phyloP scores from a whole-genome alignment of 2,329 filamentous ascomycete species.

The Xylariaceae sp. region DNA sequence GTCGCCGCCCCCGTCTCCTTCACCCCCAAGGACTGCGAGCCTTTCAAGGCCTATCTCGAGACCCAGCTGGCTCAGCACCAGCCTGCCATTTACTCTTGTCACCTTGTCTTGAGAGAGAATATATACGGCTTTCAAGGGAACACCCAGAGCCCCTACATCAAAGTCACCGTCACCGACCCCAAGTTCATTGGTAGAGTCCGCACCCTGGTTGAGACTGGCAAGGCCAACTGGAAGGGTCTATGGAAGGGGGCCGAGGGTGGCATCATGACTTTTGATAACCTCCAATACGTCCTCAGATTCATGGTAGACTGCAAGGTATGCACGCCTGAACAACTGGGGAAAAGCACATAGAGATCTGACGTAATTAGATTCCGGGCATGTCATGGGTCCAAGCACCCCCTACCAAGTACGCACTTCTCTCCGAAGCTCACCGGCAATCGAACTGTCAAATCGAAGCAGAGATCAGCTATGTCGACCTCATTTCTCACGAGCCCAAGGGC shows the following conservation, averaged over 20 bases:
- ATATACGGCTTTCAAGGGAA: conserved; percentile 95
- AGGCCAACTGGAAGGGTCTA: conserved; percentile 84
- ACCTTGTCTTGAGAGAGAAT: conserved; percentile 81
- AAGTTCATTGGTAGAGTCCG: conserved; percentile 77
- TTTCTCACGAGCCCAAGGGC: conserved; percentile 82
- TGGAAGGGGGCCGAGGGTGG: conserved; percentile 70
- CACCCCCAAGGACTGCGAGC: conserved; percentile 68
- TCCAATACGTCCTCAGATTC: conserved; percentile 91
- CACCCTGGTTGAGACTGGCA: conserved; percentile 66
- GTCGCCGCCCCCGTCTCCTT: conserved; percentile 84
- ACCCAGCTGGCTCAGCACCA: conserved; percentile 69
- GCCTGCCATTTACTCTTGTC: conserved; percentile 72
- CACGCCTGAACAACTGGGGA: neutral
- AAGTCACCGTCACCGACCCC: conserved; percentile 87
- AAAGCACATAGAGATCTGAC: conserved; percentile 15
- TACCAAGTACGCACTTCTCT: conserved; percentile 67
- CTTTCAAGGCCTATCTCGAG: conserved; percentile 79
- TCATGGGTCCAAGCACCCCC: conserved; percentile 89
- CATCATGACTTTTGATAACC: conserved; percentile 90
- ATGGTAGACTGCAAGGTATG: conserved; percentile 92
- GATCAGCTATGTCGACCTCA: conserved; percentile 75
- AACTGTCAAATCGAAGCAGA: conserved; percentile 95
- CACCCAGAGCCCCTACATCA: conserved; percentile 84
- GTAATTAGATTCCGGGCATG: conserved; percentile 76
- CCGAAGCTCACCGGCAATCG: conserved; percentile 67